Conservation (phyloP, 495 filamentous ascomycete genomes). For the Lentithecium fluviatile region DNA sequence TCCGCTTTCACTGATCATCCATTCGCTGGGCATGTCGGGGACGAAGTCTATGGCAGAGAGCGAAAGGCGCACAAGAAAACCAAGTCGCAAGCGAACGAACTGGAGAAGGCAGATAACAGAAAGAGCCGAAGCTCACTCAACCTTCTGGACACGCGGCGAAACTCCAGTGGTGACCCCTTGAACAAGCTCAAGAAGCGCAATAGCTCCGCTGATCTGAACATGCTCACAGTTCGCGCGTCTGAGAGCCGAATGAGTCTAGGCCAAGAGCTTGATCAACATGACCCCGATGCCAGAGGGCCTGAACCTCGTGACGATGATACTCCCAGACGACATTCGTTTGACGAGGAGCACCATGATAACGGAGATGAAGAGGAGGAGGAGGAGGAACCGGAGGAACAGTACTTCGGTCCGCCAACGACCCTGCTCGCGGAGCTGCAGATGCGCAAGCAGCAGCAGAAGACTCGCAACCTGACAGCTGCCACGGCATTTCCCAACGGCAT, state of each 20-base stretch:
- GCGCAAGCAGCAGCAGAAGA: constrained; percentile 78
- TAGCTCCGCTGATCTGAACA: constrained; percentile 37
- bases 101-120: constrained; percentile 25
- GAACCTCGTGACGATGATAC: constrained; percentile 6
- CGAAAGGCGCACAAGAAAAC: constrained; percentile 25
- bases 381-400: constrained; percentile 23
- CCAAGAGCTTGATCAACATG: constrained; percentile 22
- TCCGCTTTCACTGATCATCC: constrained; percentile 93
- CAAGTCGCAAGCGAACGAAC: constrained; percentile 14
- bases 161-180: constrained; percentile 36
- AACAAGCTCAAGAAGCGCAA: constrained; percentile 40
- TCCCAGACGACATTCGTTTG: constrained; percentile 4
- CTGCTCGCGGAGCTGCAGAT: constrained; percentile 88
- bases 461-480: constrained; percentile 66
- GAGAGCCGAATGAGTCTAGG: constrained; percentile 31
- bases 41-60: constrained; percentile 41
- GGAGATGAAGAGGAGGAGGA: constrained; percentile 21
- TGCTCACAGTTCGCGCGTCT: constrained; percentile 27
- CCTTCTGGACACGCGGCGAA: constrained; percentile 31
- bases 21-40: constrained; percentile 62
- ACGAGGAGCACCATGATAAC: constrained; percentile 7
- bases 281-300: constrained; percentile 6
- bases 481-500: constrained; percentile 71
- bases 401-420: constrained; percentile 77
- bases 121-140: constrained; percentile 37